Conservation (phyloP, 176 grass and related monocot species). For the Zea mays region Zm-B73-REFERENCE-NAM-5.0 NC_050099.1:122837001-122837500, state of each 20-base stretch:
- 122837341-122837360: too few relatives aligned
- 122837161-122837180: constrained; percentile 8
- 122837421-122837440: constrained; percentile 66
- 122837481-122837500: constrained; percentile 91
- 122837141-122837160: neutral
- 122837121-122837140: constrained; percentile 39
- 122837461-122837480: constrained; percentile 98
- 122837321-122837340: too few relatives aligned
- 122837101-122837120: constrained; percentile 90
- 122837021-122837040: constrained; percentile 8
- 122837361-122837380: too few relatives aligned
- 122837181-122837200: too few relatives aligned
- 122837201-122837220: neutral
- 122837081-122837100: constrained; percentile 73
- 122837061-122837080: constrained; percentile 51
- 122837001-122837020: neutral
- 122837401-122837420: neutral
- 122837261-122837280: neutral
- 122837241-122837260: neutral
- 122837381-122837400: too few relatives aligned
- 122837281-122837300: too few relatives aligned
- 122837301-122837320: too few relatives aligned
- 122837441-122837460: constrained; percentile 94
- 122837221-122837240: neutral
- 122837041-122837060: neutral